Conservation (phyloP, 2,329 filamentous ascomycete genomes). For the Tolypocladium cylindrosporum region DNA sequence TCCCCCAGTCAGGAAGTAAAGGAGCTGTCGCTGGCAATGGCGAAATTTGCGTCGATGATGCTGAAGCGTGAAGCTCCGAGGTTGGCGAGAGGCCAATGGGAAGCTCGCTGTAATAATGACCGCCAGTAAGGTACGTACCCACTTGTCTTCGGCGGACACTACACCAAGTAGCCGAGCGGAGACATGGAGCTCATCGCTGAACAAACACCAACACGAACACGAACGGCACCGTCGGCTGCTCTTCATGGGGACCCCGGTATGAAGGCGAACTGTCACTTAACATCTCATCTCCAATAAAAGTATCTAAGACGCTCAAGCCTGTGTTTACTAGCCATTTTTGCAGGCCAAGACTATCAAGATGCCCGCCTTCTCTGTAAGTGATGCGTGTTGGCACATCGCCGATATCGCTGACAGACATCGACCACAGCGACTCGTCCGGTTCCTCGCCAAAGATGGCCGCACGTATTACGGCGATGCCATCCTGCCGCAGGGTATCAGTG, state of each 20-base stretch:
- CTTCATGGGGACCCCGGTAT: background rate
- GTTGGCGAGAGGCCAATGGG: background rate
- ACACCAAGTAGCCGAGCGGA: background rate
- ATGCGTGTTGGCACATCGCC: background rate
- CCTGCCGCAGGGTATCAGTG: slow-evolving; percentile 47
- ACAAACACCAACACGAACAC: background rate
- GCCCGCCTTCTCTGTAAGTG: slow-evolving; percentile 35
- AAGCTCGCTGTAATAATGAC: background rate
- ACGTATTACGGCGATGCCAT: slow-evolving; percentile 69
- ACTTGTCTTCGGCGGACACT: background rate
- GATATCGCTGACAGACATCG: background rate
- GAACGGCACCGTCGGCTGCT: background rate
- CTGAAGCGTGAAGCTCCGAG: background rate
- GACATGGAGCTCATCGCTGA: background rate
- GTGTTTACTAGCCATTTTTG: slow-evolving; percentile 11
- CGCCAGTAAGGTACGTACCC: background rate
- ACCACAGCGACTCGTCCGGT: slow-evolving; percentile 58
- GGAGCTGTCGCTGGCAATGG: background rate
- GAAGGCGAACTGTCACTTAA: background rate
- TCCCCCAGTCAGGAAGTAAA: too few relatives aligned
- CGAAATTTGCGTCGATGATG: background rate
- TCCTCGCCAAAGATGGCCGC: slow-evolving; percentile 59
- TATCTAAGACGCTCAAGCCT: slow-evolving; percentile 14
- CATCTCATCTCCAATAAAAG: background rate
- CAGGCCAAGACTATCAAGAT: slow-evolving; percentile 15